Conservation (phyloP, 345 rosid species). For the Camelina neglecta region DNA sequence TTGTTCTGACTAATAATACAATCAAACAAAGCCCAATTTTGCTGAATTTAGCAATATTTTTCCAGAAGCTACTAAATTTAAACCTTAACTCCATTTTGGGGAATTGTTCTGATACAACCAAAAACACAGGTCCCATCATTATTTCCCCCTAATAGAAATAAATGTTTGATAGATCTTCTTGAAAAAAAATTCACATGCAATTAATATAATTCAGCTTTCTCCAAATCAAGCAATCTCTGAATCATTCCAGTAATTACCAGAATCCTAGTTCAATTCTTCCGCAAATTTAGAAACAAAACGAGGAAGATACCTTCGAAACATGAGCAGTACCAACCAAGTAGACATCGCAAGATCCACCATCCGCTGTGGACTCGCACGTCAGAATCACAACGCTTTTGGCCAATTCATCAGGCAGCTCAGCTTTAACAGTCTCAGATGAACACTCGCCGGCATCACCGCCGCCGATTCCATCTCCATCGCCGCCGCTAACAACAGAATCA, state of each 20-base stretch:
- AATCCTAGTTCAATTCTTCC: background rate
- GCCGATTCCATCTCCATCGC: constrained; percentile 15
- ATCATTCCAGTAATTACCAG: background rate
- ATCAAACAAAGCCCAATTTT: constrained; percentile 5
- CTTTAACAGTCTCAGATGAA: constrained; percentile 46
- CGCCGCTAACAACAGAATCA: constrained; percentile 29
- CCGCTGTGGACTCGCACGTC: constrained; percentile 75
- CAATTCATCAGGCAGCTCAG: constrained; percentile 74
- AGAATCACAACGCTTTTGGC: constrained; percentile 66
- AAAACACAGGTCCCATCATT: background rate
- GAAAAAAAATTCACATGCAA: background rate
- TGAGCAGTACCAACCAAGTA: constrained; percentile 92
- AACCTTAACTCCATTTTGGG: constrained; percentile 2
- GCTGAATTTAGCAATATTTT: background rate
- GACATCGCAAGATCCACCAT: constrained; percentile 80
- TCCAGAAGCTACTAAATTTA: background rate
- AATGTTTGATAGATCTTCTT: background rate
- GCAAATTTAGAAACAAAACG: background rate
- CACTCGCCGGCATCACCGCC: constrained; percentile 31
- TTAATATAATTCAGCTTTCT: background rate
- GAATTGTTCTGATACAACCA: constrained; percentile 9
- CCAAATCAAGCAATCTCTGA: constrained; percentile 19
- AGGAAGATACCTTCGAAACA: constrained; percentile 61
- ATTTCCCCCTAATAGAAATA: background rate
- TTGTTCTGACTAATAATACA: too few relatives aligned